Evolutionary conservation across 139 green algal species (phyloP), one percentile per base, ranked within the genome.

Genomic region (Chlamydomonas asymmetrica): DNA sequence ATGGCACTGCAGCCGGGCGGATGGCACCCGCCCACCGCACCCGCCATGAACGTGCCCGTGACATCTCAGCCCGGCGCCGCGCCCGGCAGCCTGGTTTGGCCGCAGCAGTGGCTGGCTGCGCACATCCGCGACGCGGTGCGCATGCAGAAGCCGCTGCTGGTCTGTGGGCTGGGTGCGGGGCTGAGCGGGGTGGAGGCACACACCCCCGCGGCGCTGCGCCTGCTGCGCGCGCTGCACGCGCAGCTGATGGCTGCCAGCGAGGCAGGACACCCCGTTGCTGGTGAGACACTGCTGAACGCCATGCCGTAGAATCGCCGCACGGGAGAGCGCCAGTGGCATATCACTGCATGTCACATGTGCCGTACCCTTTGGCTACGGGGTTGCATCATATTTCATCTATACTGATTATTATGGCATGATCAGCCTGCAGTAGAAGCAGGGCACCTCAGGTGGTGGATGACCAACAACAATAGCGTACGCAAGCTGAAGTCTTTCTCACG

Each of bases 71-170:
- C n/a, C n/a, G n/a, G 59, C 59, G 71, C 59, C 10, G 22, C 71
- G 23, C 34, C 0, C 23, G 45, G 59, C 34, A 10, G 32, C 25
- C 59, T 69, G 40, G 59, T 43, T 25, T 77, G 71, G 71, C 32
- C 59, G 23, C 50, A 32, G 23, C 59, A 43, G 31, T 74, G 71
- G 75, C 39, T 82, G 60, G 75, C 37, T 0, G 73, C 66, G 5
- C 79, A 84, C 66, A 20, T 84, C 38, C 48, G 68, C 16, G 79
- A 84, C 54, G 79, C 79, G 25, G 39, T 80, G 40, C 65, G 79
- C 31, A 62, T 73, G 9, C 66, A 80, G n/a, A 80, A 80, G 79
- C 66, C 79, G 29, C 61, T 84, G 32, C 79, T 84, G 60, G 43
- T 84, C 34, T 73, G 1, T 35, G 2, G 27, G 49, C 35, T 5